Base-by-base conservation (phyloP, 2,329 filamentous ascomycete genomes). In the Aspergillus sojae region DNA sequence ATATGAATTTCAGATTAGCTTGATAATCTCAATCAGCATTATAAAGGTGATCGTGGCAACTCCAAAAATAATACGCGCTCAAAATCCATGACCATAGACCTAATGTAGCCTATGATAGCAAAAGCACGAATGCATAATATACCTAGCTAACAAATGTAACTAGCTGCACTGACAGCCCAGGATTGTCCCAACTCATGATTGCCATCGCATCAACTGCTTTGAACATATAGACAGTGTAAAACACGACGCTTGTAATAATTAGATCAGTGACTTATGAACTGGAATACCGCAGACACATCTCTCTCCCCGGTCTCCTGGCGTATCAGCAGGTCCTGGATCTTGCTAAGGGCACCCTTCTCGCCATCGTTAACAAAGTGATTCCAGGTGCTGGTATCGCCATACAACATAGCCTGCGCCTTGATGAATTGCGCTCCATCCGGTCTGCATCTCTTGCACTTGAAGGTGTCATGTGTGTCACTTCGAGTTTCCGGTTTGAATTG, bases 361-460 rank as follows among this genome's bases (percentile, higher is more conserved):
- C 87, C 87, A 66, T 89, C 87, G 71, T 97, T 97, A 50, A 91
- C 87, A 79, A 97, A 96, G 78, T 99, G 95, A 74, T 99, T 99
- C 95, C 95, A 99, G n/a, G 93, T 94, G 79, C 93, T 98, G 26
- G 95, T 98, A 74, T 99, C 95, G 58, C 95, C 95, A 74, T 99
- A 99, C 64, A 99, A 81, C 90, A 98, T 94, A 1, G 95, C 95
- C 4, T 91, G 91, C 1, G 94, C 93, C 77, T 97, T 98, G 74
- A 97, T 87, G 67, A 86, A 87, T 79, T 99, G 95, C 65, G 86
- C 90, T 0, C 94, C 94, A 71, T 96, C 92, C 1, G 92, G 89
- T 72, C 91, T 91, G 78, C 95, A 99, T 46, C 95, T 85, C 82
- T 97, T 97, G 78, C 95, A 99, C 81, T 97, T 98, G 85, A 99